A percentile compares a stretch with the other conserved stretches of the same genome.
Evolutionary conservation across 2,329 filamentous ascomycete genomes (phyloP).

Genomic region (Ophiosphaerella narmari): DNA sequence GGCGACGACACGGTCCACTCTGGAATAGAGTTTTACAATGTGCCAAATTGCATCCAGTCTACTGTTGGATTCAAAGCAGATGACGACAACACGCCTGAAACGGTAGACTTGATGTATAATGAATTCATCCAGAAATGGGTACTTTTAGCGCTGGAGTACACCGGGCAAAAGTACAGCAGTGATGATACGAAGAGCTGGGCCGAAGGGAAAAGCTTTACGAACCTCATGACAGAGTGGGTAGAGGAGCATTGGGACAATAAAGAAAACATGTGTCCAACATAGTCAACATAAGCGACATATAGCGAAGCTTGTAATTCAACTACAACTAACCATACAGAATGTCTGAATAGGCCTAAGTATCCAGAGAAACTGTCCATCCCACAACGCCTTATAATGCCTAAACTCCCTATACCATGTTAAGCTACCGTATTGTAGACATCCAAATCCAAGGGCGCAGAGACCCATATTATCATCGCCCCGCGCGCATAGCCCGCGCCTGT

Average conservation of each 20-base stretch:
- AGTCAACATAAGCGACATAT: background rate
- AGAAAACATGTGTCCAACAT: conserved; percentile 21
- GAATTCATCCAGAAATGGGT: conserved; percentile 89
- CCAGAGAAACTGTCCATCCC: background rate
- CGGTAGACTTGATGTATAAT: conserved; percentile 86
- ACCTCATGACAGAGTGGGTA: conserved; percentile 65
- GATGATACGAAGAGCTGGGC: conserved; percentile 59
- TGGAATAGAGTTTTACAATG: conserved; percentile 71
- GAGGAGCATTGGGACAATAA: conserved; percentile 56
- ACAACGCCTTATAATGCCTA: background rate
- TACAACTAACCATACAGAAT: background rate
- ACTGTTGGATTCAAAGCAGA: conserved; percentile 60
- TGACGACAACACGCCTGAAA: conserved; percentile 61
- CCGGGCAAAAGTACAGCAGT: conserved; percentile 56
- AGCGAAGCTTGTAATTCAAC: background rate
- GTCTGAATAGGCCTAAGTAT: background rate
- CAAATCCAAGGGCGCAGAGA: background rate
- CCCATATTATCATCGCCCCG: conserved; percentile 18
- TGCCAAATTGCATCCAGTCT: conserved; percentile 84
- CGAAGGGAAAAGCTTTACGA: conserved; percentile 59
- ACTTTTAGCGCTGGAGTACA: conserved; percentile 70
- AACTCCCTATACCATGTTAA: background rate
- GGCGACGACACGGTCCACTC: conserved; percentile 90
- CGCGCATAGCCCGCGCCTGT: conserved; percentile 35
- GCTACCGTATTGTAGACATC: background rate